Conservation (phyloP, 129 eudicot species). For the Saussurea involucrata region DNA sequence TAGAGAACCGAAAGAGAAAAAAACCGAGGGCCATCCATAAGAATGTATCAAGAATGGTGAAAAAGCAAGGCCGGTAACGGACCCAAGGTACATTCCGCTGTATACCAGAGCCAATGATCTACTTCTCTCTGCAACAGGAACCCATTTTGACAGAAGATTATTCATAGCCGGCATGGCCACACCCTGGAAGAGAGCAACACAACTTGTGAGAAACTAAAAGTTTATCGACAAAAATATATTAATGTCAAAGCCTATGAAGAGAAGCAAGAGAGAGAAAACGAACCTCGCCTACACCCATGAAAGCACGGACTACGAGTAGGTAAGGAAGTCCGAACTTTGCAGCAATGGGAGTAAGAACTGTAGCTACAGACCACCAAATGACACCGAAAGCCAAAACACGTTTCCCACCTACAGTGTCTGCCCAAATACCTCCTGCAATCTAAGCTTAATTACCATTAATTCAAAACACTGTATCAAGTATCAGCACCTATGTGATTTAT, state of each 20-base stretch:
- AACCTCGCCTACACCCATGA: slow-evolving; percentile 98
- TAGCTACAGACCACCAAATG: slow-evolving; percentile 96
- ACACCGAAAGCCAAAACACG: slow-evolving; percentile 83
- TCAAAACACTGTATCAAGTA: not conserved
- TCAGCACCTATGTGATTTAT: not conserved
- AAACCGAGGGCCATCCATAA: slow-evolving; percentile 87
- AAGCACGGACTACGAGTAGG: slow-evolving; percentile 82
- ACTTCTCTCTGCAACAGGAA: slow-evolving; percentile 87
- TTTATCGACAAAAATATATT: not conserved
- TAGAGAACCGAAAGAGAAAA: slow-evolving; percentile 84
- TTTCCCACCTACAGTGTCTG: slow-evolving; percentile 96
- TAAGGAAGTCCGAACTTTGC: slow-evolving; percentile 91
- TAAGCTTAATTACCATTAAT: slow-evolving; percentile 37
- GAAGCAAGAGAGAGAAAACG: slow-evolving; percentile 7
- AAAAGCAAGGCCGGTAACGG: slow-evolving; percentile 84
- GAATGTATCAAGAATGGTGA: slow-evolving; percentile 76
- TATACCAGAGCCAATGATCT: slow-evolving; percentile 83
- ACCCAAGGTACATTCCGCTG: slow-evolving; percentile 93
- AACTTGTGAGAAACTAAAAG: not conserved
- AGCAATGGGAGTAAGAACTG: slow-evolving; percentile 83
- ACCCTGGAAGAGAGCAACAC: slow-evolving; percentile 46
- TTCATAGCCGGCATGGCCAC: slow-evolving; percentile 98
- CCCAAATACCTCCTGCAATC: slow-evolving; percentile 99
- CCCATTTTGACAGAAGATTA: slow-evolving; percentile 82
- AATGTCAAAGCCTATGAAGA: not conserved